Evolutionary conservation across 2,329 filamentous ascomycete species (phyloP), one percentile per base, ranked within the genome.

Genomic region (Epichloe amarillans): DNA sequence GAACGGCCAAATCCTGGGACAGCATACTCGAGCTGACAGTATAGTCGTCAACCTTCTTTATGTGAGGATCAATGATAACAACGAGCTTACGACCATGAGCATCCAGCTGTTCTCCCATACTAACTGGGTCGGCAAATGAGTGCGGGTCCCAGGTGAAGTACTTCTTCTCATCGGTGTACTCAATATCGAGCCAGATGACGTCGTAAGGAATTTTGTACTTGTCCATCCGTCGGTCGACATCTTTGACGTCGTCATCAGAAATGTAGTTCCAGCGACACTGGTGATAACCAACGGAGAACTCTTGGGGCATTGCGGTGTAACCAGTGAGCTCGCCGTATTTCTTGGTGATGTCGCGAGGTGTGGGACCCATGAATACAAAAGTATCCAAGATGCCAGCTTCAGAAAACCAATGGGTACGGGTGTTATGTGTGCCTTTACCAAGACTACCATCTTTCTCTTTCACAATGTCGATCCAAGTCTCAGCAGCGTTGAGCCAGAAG

Each of bases 191-290:
- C 93, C 93, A 98, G 61, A 98, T 98, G 56, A 97, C 87, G 68
- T 98, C 93, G 70, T 97, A 98, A 0, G 93, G 93, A 50, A 98
- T 96, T 64, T 88, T 84, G 69, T 83, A 81, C 71, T 93, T 94
- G 72, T 97, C 90, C 72, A 98, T 95, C 66, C 94, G 95, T 57
- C 86, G 83, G 65, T 97, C 90, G 41, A 98, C 91, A 61, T 97
- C 90, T 66, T 87, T 94, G 52, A 98, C 90, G 68, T 98, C 93
- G 56, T 96, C 89, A 60, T 96, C 91, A 1, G 88, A 94, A 51
- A 96, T 84, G 64, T 98, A 98, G 70, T 98, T 98, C 93, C 93
- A 98, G 60, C 93, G 86, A 66, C 93, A 97, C 67, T 98, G 93
- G 63, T 98, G 93, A 68, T 97, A 96, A 12, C 81, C 93, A 57